Evolutionary conservation across 2,329 filamentous ascomycete genomes (phyloP).

Genomic region (Calonectria hawksworthii): DNA sequence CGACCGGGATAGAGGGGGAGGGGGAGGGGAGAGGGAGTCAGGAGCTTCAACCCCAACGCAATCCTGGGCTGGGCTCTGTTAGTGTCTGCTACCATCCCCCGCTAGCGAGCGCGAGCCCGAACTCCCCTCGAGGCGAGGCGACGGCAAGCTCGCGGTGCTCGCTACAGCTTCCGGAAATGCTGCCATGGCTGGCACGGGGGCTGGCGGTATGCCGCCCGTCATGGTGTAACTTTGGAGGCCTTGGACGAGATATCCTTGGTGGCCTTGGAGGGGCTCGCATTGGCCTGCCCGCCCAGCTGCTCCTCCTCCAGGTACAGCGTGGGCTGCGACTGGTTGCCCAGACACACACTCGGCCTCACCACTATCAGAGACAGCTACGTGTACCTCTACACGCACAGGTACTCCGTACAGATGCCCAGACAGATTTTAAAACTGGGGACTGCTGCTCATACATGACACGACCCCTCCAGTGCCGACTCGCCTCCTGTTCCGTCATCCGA

Average conservation of each 20-base stretch:
- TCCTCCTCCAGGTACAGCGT: not conserved
- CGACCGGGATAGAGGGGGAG: not conserved
- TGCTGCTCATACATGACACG: constrained; percentile 49
- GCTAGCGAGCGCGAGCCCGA: not conserved
- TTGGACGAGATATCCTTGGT: not conserved
- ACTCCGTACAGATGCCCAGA: constrained; percentile 25
- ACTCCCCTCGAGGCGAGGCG: not conserved
- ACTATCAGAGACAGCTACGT: constrained; percentile 4
- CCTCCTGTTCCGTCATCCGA: constrained; percentile 45
- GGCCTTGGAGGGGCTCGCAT: not conserved
- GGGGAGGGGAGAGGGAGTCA: not conserved
- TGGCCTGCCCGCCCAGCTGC: not conserved
- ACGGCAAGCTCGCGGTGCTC: not conserved
- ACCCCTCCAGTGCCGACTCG: constrained; percentile 50
- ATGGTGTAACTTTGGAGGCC: constrained; percentile 2
- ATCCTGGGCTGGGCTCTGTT: not conserved
- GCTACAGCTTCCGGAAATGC: constrained; percentile 17
- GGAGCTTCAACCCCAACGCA: constrained; percentile 11
- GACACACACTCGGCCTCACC: constrained; percentile 16
- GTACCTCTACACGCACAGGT: constrained; percentile 15
- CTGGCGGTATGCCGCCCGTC: constrained; percentile 14
- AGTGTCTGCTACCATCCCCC: not conserved
- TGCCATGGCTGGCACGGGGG: not conserved
- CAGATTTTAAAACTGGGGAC: constrained; percentile 46
- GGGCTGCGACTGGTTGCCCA: constrained; percentile 11